phyloP scores from a whole-genome alignment of 2,329 filamentous ascomycete genomes.

The Apiospora arundinis region DNA sequence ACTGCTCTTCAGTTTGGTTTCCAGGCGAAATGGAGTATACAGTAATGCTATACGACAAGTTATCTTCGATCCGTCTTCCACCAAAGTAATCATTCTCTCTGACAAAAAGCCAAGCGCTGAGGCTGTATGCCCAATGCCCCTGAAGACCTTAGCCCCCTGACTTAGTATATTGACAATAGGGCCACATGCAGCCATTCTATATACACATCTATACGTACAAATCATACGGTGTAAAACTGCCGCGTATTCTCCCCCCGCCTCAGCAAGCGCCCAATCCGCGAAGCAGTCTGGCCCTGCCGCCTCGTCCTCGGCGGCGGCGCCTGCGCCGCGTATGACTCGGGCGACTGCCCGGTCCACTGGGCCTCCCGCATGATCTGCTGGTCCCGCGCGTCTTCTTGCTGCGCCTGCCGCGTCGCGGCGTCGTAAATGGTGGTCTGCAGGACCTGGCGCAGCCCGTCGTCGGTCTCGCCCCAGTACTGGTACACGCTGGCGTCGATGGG shows the following conservation, averaged over 20 bases:
- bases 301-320: not conserved
- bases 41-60: conserved; percentile 1
- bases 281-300: not conserved
- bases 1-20: conserved; percentile 8
- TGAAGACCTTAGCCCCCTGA: not conserved
- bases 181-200: not conserved
- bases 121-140: not conserved
- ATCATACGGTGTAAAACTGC: not conserved
- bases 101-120: not conserved
- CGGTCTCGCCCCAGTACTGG: not conserved
- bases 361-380: not conserved
- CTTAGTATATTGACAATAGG: not conserved
- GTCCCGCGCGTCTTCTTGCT: not conserved
- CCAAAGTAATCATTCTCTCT: not conserved
- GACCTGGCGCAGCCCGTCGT: not conserved
- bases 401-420: not conserved
- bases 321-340: not conserved
- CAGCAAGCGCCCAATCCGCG: not conserved
- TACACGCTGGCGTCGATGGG: not conserved
- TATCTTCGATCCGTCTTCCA: not conserved
- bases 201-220: not conserved
- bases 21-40: conserved; percentile 9
- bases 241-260: not conserved
- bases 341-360: not conserved
- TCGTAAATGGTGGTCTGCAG: not conserved